Evolutionary conservation across 176 grass and related monocot genomes (phyloP).

Genomic region (Triticum timopheevii): DNA sequence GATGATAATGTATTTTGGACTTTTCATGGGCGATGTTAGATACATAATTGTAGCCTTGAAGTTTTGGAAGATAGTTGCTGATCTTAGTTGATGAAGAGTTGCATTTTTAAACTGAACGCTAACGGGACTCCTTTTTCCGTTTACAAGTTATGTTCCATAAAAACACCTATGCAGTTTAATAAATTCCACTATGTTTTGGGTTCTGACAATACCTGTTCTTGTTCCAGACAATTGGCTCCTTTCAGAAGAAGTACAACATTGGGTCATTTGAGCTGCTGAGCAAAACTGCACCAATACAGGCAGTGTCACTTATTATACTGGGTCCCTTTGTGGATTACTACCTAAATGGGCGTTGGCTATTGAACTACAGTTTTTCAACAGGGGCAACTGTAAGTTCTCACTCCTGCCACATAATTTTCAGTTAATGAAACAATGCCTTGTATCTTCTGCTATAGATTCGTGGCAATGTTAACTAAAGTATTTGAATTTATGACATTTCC

Average conservation of each 20-base stretch:
- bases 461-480: neutral
- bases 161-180: neutral
- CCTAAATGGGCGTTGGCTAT: slow-evolving; percentile 66
- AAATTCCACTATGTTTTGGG: neutral
- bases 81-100: neutral
- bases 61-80: slow-evolving; percentile 14
- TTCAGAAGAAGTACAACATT: slow-evolving; percentile 97
- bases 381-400: slow-evolving; percentile 82
- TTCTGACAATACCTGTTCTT: slow-evolving; percentile 17
- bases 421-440: slow-evolving; percentile 9
- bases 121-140: neutral
- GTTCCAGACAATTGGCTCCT: slow-evolving; percentile 85
- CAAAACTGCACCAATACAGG: slow-evolving; percentile 89
- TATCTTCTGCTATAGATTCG: slow-evolving; percentile 3
- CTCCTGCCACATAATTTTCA: neutral
- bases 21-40: neutral
- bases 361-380: slow-evolving; percentile 75
- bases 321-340: slow-evolving; percentile 89
- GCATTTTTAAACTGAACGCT: neutral
- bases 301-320: slow-evolving; percentile 74
- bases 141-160: neutral
- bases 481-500: neutral
- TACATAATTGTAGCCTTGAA: neutral
- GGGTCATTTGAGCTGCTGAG: slow-evolving; percentile 92
- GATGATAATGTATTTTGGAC: neutral